Conservation (phyloP, 345 rosid genomes). For the Populus tremula region DNA sequence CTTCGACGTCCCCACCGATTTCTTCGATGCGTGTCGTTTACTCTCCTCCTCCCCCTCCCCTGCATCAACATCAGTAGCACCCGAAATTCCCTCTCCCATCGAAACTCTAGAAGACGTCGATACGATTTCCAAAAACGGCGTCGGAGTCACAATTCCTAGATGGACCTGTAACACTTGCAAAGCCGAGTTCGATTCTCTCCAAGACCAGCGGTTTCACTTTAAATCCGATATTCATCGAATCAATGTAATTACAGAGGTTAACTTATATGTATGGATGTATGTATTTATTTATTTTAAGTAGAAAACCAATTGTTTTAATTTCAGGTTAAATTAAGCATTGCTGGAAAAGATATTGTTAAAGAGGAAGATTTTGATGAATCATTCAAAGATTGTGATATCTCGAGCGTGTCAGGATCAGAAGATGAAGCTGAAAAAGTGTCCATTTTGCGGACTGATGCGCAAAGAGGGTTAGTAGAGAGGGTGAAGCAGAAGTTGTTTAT, state of each 20-base stretch:
- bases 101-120: conserved; percentile 28
- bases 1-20: conserved; percentile 52
- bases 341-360: conserved; percentile 68
- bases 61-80: conserved; percentile 21
- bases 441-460: conserved; percentile 20
- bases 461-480: conserved; percentile 33
- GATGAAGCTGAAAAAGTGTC: conserved; percentile 63
- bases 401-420: conserved; percentile 95
- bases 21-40: conserved; percentile 61
- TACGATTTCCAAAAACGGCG: conserved; percentile 30
- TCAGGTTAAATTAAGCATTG: conserved; percentile 76
- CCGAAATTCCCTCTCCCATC: conserved; percentile 16
- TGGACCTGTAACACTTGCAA: conserved; percentile 92
- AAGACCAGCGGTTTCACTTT: conserved; percentile 86
- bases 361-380: conserved; percentile 89
- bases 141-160: conserved; percentile 31
- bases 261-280: neutral
- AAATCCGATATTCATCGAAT: conserved; percentile 88
- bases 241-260: conserved; percentile 42
- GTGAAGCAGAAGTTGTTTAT: conserved; percentile 60
- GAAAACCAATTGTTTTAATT: neutral
- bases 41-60: conserved; percentile 22
- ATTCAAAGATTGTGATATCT: conserved; percentile 71
- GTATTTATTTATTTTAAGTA: neutral
- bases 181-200: conserved; percentile 77